phyloP scores from a whole-genome alignment of 2,329 filamentous ascomycete genomes.

The Xylariales sp. region DNA sequence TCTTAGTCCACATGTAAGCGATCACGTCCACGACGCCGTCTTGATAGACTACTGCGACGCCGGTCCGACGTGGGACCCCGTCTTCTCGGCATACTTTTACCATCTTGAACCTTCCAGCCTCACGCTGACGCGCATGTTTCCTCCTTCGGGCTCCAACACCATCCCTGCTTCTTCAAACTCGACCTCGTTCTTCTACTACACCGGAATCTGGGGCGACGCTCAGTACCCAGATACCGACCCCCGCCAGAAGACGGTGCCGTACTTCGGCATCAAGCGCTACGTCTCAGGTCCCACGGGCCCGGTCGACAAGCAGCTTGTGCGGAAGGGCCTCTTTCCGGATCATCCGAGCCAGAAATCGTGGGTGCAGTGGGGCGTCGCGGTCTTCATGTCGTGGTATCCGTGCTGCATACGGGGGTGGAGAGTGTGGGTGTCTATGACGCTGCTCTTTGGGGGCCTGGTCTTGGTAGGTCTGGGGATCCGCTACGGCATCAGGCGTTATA shows the following conservation, averaged over 20 bases:
- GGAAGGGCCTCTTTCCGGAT: background rate
- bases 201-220: background rate
- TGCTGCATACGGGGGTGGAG: slow-evolving; percentile 2
- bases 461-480: background rate
- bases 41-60: slow-evolving; percentile 1
- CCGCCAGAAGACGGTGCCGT: slow-evolving; percentile 1
- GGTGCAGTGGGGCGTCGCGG: slow-evolving; percentile 1
- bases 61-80: background rate
- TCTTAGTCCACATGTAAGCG: background rate
- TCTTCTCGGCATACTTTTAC: slow-evolving; percentile 3
- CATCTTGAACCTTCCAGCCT: background rate
- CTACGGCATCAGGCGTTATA: background rate
- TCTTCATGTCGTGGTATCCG: slow-evolving; percentile 1
- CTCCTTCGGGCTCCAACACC: background rate
- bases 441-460: background rate
- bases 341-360: background rate
- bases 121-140: background rate
- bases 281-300: slow-evolving; percentile 2
- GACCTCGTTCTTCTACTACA: slow-evolving; percentile 1
- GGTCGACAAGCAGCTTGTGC: slow-evolving; percentile 1
- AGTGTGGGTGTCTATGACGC: background rate
- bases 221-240: slow-evolving; percentile 2
- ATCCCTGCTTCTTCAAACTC: no score
- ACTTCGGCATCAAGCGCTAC: slow-evolving; percentile 1
- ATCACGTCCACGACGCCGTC: slow-evolving; percentile 1